Conservation (phyloP, 352 stramenopile genomes). For the Phytophthora sansomeana region DNA sequence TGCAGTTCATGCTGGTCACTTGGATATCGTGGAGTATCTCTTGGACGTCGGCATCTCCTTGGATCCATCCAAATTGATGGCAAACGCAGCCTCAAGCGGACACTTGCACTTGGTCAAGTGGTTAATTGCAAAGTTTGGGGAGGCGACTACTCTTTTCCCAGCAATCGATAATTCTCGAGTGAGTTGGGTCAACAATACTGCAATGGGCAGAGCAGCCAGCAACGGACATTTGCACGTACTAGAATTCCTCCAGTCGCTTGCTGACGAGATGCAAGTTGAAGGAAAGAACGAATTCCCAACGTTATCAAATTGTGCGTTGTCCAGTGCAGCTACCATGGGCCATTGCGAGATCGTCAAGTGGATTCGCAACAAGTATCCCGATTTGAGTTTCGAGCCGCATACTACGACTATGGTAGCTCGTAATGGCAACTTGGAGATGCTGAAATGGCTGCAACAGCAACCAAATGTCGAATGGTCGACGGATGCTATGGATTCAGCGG, state of each 20-base stretch:
- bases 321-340: neutral
- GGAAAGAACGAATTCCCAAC: conserved; percentile 8
- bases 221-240: conserved; percentile 19
- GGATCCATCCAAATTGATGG: conserved; percentile 6
- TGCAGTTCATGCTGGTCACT: neutral
- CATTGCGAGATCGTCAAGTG: conserved; percentile 21
- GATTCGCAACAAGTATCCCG: conserved; percentile 13
- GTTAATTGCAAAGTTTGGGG: conserved; percentile 11
- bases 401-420: neutral
- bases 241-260: conserved; percentile 13
- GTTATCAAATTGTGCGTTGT: conserved; percentile 11
- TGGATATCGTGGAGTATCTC: conserved; percentile 5
- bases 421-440: conserved; percentile 1
- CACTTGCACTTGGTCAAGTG: conserved; percentile 20
- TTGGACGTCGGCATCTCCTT: neutral
- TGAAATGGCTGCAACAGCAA: neutral
- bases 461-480: neutral
- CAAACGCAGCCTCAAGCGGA: conserved; percentile 9
- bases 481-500: conserved; percentile 9
- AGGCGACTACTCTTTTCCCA: conserved; percentile 6
- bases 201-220: conserved; percentile 22
- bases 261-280: conserved; percentile 8
- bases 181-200: neutral
- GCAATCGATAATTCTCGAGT: neutral
- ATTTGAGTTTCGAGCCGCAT: neutral